Conservation (phyloP, 331 rosid species). For the Quercus lobata region DNA sequence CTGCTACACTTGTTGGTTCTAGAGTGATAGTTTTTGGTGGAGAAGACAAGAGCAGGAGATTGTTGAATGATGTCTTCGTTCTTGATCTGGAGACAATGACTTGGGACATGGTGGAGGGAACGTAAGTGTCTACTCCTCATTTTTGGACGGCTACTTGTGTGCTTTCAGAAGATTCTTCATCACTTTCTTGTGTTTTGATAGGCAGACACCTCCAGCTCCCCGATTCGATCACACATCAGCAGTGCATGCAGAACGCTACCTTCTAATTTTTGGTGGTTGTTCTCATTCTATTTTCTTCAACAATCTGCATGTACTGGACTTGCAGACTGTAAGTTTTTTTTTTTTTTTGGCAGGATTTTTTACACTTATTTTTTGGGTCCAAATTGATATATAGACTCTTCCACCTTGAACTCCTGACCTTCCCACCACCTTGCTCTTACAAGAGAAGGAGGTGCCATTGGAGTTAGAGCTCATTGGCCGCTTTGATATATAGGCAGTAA, state of each 20-base stretch:
- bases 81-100: slow-evolving; percentile 87
- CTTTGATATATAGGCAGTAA: neutral
- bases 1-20: slow-evolving; percentile 82
- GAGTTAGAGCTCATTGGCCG: too few species aligned
- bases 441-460: too few species aligned
- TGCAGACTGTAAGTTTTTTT: slow-evolving; percentile 62
- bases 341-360: slow-evolving; percentile 1
- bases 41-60: slow-evolving; percentile 76
- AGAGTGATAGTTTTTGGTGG: slow-evolving; percentile 89
- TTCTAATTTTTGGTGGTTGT: slow-evolving; percentile 91
- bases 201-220: slow-evolving; percentile 93
- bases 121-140: slow-evolving; percentile 51
- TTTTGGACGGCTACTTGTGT: slow-evolving; percentile 18
- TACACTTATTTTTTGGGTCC: neutral
- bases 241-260: slow-evolving; percentile 68
- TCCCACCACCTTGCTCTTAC: too few species aligned
- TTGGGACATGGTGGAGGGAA: slow-evolving; percentile 58
- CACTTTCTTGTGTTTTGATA: slow-evolving; percentile 54
- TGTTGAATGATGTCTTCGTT: slow-evolving; percentile 74
- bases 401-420: too few species aligned
- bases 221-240: slow-evolving; percentile 91
- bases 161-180: slow-evolving; percentile 29
- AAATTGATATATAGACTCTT: neutral
- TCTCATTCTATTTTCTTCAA: slow-evolving; percentile 87
- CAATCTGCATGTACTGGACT: slow-evolving; percentile 84